These are phyloP conservation scores for Apiotrichum domesticum DNA, from an alignment of 1,284 basidiomycete genomes.

Conservation along the genomic window DNA sequence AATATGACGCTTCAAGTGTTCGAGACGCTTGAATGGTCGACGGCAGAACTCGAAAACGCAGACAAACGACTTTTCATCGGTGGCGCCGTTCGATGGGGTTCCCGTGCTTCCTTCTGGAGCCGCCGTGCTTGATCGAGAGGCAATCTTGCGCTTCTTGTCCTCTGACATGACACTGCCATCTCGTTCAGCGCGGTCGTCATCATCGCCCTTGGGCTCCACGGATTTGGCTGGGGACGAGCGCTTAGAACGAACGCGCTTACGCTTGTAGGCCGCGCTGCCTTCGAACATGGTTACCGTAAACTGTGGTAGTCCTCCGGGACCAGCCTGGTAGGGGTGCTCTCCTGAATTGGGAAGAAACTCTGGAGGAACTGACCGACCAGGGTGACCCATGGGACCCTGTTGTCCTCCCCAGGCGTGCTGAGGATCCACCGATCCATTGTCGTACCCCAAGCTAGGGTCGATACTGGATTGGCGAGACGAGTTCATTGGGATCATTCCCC, in stretches of 20 bases:
- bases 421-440: constrained; percentile 6
- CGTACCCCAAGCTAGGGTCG: constrained; percentile 13
- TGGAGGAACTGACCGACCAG: constrained; percentile 5
- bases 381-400: constrained; percentile 4
- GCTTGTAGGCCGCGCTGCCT: constrained; percentile 20
- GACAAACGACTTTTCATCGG: constrained; percentile 18
- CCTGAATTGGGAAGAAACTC: constrained; percentile 10
- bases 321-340: constrained; percentile 6
- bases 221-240: constrained; percentile 16
- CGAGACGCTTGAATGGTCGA: constrained; percentile 77
- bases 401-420: constrained; percentile 8
- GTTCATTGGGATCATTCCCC: constrained; percentile 2
- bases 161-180: constrained; percentile 3
- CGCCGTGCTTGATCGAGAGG: neutral
- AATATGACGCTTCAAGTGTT: constrained; percentile 78
- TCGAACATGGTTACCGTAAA: constrained; percentile 22
- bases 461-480: constrained; percentile 15
- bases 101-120: constrained; percentile 8
- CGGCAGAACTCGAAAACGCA: constrained; percentile 53
- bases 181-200: constrained; percentile 2
- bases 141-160: constrained; percentile 12
- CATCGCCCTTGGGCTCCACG: constrained; percentile 10
- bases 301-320: constrained; percentile 15
- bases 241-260: constrained; percentile 15
- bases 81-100: constrained; percentile 11